phyloP scores from a whole-genome alignment of 441 rosid genomes.

The Breynia disticha region DNA sequence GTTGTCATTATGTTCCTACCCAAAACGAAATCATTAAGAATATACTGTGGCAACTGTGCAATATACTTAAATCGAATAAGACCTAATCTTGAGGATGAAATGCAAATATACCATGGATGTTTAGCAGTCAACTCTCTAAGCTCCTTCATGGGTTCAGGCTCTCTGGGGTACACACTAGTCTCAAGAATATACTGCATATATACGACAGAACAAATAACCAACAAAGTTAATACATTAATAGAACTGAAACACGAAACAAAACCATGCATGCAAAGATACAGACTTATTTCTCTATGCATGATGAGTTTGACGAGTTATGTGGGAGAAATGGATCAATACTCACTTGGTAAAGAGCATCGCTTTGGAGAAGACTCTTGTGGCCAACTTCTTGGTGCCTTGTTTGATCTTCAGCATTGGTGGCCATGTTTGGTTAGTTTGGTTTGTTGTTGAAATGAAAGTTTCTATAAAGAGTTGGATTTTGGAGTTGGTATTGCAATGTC shows the following conservation, averaged over 20 bases:
- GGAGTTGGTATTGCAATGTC: not conserved
- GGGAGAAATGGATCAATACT: not conserved
- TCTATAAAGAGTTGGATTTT: not conserved
- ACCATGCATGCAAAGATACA: too few species aligned
- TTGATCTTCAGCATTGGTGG: conserved; percentile 34
- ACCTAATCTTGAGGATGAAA: not conserved
- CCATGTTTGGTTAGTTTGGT: conserved; percentile 20
- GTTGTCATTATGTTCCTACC: conserved; percentile 86
- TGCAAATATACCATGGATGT: conserved; percentile 61
- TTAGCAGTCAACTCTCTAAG: conserved; percentile 83
- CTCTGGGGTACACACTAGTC: conserved; percentile 94
- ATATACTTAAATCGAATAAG: not conserved
- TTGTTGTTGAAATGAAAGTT: too few species aligned
- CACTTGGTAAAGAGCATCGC: conserved; percentile 88
- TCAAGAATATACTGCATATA: conserved; percentile 71
- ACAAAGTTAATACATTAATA: not conserved
- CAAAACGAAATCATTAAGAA: not conserved
- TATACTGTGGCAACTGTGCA: too few species aligned
- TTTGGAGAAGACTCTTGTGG: conserved; percentile 85
- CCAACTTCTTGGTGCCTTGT: conserved; percentile 76
- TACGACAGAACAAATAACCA: not conserved
- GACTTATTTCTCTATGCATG: not conserved
- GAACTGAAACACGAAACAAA: too few species aligned
- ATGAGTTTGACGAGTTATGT: not conserved
- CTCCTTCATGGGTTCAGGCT: conserved; percentile 90